Evolutionary conservation across 1,139 yeast species (phyloP).

Genomic region (Sugiyamaella paludigena): DNA sequence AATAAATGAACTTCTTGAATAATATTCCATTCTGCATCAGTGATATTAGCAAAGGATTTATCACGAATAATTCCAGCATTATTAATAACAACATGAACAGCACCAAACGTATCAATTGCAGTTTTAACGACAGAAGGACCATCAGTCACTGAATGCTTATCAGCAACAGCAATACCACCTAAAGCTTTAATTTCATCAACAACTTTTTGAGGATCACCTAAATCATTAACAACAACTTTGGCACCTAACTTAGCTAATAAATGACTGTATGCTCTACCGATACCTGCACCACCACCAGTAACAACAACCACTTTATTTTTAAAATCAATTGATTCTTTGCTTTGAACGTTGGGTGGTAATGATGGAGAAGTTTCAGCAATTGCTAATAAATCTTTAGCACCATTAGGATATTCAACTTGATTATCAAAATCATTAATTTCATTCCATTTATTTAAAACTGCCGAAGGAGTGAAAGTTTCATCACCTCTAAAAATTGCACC

Average conservation of each 20-base stretch:
- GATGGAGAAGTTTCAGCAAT: slow-evolving; percentile 36
- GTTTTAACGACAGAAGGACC: slow-evolving; percentile 75
- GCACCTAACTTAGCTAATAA: slow-evolving; percentile 90
- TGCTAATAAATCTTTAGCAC: slow-evolving; percentile 40
- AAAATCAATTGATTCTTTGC: slow-evolving; percentile 55
- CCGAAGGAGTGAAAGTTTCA: slow-evolving; percentile 75
- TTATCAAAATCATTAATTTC: slow-evolving; percentile 62
- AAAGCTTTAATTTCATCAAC: slow-evolving; percentile 74
- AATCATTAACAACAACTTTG: slow-evolving; percentile 91
- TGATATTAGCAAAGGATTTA: slow-evolving; percentile 80
- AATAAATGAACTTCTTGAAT: slow-evolving; percentile 79
- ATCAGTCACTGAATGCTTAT: slow-evolving; percentile 79
- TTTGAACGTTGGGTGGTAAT: slow-evolving; percentile 48
- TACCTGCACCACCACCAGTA: slow-evolving; percentile 95
- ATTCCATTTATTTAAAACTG: slow-evolving; percentile 67
- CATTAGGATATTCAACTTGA: slow-evolving; percentile 63
- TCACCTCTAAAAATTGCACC: slow-evolving; percentile 86
- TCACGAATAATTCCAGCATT: slow-evolving; percentile 96
- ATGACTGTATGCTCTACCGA: slow-evolving; percentile 87
- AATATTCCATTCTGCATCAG: slow-evolving; percentile 78
- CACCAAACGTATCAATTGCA: slow-evolving; percentile 74
- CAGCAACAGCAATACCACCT: slow-evolving; percentile 83
- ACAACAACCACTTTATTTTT: slow-evolving; percentile 84
- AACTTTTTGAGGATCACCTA: slow-evolving; percentile 64
- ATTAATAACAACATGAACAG: slow-evolving; percentile 81